Evolutionary conservation across 306 rosid species (phyloP).

Genomic region (Canavalia gladiata): DNA sequence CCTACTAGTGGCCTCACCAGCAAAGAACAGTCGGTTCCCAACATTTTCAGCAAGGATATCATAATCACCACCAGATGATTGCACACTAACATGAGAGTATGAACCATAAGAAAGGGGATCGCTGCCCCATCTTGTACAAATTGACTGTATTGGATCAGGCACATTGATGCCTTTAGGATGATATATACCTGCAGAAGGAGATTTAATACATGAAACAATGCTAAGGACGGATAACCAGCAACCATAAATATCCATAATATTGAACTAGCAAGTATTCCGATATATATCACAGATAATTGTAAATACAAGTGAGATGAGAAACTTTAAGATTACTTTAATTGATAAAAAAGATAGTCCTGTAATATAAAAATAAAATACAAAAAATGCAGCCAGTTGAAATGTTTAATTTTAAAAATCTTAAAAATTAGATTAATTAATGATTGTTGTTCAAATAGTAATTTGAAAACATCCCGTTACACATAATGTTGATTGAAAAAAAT

Average conservation of each 20-base stretch:
- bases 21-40: slow-evolving; percentile 82
- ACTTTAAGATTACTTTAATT: too few species aligned
- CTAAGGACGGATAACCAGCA: slow-evolving; percentile 31
- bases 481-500: too few species aligned
- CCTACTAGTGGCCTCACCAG: slow-evolving; percentile 96
- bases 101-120: slow-evolving; percentile 93
- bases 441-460: too few species aligned
- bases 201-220: slow-evolving; percentile 22
- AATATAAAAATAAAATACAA: too few species aligned
- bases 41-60: slow-evolving; percentile 89
- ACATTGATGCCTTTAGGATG: slow-evolving; percentile 76
- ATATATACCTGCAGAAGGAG: slow-evolving; percentile 72
- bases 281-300: too few species aligned
- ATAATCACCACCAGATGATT: slow-evolving; percentile 87
- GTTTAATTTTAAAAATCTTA: too few species aligned
- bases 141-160: slow-evolving; percentile 82
- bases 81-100: slow-evolving; percentile 88
- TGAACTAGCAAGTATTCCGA: neutral
- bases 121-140: slow-evolving; percentile 94
- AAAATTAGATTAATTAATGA: too few species aligned
- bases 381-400: too few species aligned
- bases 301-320: too few species aligned
- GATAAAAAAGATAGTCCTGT: too few species aligned
- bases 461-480: too few species aligned
- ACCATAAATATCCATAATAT: slow-evolving; percentile 27